A percentile compares a stretch with the other conserved stretches of the same genome.
Conservation (phyloP, 2,329 filamentous ascomycete genomes). For the Trichoderma endophyticum region DNA sequence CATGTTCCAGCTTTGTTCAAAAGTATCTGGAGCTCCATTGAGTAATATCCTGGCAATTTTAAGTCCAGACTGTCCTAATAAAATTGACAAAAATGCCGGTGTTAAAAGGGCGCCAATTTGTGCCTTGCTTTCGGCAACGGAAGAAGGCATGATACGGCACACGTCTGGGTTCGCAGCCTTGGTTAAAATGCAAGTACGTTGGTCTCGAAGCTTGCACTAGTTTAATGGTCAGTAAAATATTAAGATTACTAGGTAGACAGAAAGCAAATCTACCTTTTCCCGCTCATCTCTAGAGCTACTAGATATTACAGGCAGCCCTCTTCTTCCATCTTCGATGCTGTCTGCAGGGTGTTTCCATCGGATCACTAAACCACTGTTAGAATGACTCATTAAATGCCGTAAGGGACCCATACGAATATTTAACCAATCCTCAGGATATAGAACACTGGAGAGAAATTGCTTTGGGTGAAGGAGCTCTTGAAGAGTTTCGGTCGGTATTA, state of each 20-base stretch:
- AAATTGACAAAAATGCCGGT: not conserved
- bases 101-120: not conserved
- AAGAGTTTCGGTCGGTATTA: not conserved
- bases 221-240: not conserved
- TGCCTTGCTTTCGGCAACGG: not conserved
- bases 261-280: not conserved
- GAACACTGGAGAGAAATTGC: too few species aligned
- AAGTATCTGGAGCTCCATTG: too few species aligned
- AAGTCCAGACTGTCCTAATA: too few species aligned
- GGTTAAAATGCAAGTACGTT: not conserved
- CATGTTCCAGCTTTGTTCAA: not conserved
- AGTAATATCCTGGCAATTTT: too few species aligned
- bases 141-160: not conserved
- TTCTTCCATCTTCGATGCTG: not conserved
- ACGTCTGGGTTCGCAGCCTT: not conserved
- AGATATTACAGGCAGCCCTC: not conserved
- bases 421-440: too few species aligned
- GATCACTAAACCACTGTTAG: not conserved
- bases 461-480: not conserved
- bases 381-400: not conserved
- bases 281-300: not conserved
- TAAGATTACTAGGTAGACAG: too few species aligned
- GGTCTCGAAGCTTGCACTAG: not conserved
- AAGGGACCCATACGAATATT: too few species aligned
- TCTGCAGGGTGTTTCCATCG: not conserved